These are phyloP conservation scores for Oryza nivara DNA, from an alignment of 176 grass and related monocot genomes.

Conservation along the genomic window DNA sequence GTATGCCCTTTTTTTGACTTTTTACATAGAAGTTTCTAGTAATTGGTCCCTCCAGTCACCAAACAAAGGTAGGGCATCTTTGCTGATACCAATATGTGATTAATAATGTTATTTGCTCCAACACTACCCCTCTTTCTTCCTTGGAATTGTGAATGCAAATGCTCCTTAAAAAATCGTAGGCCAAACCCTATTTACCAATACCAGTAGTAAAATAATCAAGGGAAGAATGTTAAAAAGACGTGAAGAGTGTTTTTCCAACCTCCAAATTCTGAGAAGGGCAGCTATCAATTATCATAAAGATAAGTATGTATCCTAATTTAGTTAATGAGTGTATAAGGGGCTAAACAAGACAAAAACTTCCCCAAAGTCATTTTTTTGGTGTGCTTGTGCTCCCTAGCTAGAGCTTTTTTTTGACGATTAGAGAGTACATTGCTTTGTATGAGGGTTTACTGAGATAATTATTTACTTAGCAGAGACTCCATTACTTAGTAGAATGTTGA, in stretches of 20 bases:
- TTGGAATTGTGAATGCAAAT: not conserved
- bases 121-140: not conserved
- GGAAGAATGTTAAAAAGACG: not conserved
- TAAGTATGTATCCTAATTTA: too few species aligned
- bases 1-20: constrained; percentile 29
- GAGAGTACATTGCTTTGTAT: too few species aligned
- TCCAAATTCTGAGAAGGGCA: too few species aligned
- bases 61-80: not conserved
- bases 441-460: not conserved
- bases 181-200: not conserved
- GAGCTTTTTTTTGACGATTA: too few species aligned
- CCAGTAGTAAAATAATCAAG: too few species aligned
- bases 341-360: too few species aligned
- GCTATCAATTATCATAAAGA: too few species aligned
- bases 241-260: too few species aligned
- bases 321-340: too few species aligned
- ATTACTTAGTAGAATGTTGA: constrained; percentile 7
- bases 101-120: not conserved
- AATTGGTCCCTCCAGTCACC: not conserved
- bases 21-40: not conserved
- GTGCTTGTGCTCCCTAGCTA: too few species aligned
- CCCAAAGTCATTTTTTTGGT: too few species aligned
- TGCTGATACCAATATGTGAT: not conserved
- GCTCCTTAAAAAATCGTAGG: not conserved
- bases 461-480: not conserved